These are phyloP conservation scores for Dipteronia dyeriana DNA, from an alignment of 345 rosid species.

Conservation along the genomic window DNA sequence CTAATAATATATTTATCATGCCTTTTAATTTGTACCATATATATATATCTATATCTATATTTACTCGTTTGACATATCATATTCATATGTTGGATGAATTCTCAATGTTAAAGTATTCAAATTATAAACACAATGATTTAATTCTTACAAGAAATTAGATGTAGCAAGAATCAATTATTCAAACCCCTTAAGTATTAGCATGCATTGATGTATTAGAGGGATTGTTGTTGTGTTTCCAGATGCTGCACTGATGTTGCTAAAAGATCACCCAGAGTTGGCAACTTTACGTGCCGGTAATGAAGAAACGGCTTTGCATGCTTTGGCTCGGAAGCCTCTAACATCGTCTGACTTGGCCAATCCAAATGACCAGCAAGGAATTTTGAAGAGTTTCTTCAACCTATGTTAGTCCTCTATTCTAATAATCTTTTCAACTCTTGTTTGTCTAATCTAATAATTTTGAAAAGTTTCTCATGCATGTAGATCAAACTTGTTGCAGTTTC, in stretches of 20 bases:
- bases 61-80: too few relatives aligned
- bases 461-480: neutral
- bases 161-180: too few relatives aligned
- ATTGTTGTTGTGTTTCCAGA: conserved; percentile 2
- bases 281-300: neutral
- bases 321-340: conserved; percentile 23
- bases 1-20: too few relatives aligned
- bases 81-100: too few relatives aligned
- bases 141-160: too few relatives aligned
- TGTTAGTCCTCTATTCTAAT: neutral
- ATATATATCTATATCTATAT: too few relatives aligned
- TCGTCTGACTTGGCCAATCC: neutral
- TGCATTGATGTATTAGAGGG: too few relatives aligned
- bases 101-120: too few relatives aligned
- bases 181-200: too few relatives aligned
- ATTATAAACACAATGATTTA: too few relatives aligned
- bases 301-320: conserved; percentile 23
- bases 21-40: too few relatives aligned
- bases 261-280: neutral
- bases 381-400: neutral
- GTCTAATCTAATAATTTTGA: neutral
- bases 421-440: neutral
- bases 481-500: neutral
- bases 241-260: conserved; percentile 12
- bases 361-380: neutral